Evolutionary conservation across 2,329 filamentous ascomycete genomes (phyloP).

Genomic region (Cercospora zeae-maydis): DNA sequence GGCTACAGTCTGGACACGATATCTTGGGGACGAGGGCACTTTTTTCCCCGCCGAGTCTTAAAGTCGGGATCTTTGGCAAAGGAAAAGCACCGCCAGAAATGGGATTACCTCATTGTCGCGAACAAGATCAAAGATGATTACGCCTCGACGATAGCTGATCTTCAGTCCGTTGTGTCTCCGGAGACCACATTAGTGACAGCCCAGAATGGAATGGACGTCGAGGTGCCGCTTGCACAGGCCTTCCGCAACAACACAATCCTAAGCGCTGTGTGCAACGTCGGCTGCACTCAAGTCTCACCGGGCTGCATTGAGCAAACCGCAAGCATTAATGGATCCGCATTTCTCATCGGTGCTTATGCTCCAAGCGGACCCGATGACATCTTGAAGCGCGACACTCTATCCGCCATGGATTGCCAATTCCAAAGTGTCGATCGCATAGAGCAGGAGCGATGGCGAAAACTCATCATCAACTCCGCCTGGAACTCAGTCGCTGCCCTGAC

Average conservation of each 20-base stretch:
- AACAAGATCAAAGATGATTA: slow-evolving; percentile 26
- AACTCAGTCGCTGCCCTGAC: slow-evolving; percentile 24
- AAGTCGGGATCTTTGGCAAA: slow-evolving; percentile 11
- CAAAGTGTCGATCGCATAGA: slow-evolving; percentile 16
- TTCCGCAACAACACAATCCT: slow-evolving; percentile 27
- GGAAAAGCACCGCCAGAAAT: slow-evolving; percentile 8
- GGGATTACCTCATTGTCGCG: slow-evolving; percentile 27
- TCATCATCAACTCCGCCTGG: slow-evolving; percentile 28
- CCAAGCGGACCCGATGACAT: background rate
- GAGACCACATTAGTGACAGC: slow-evolving; percentile 25
- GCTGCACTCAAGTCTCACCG: slow-evolving; percentile 22
- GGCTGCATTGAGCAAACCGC: slow-evolving; percentile 25
- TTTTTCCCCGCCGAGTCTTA: slow-evolving; percentile 22
- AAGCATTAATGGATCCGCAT: slow-evolving; percentile 20
- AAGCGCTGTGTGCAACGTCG: slow-evolving; percentile 26
- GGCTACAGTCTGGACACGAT: slow-evolving; percentile 24
- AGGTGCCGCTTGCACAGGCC: slow-evolving; percentile 18
- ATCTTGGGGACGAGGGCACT: slow-evolving; percentile 26
- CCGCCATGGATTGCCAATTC: slow-evolving; percentile 22
- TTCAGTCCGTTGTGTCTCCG: slow-evolving; percentile 14
- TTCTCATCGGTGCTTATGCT: slow-evolving; percentile 18
- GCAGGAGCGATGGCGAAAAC: slow-evolving; percentile 28
- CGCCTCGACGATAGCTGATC: slow-evolving; percentile 16
- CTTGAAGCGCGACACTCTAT: slow-evolving; percentile 14
- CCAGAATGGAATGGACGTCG: slow-evolving; percentile 29